Evolutionary conservation across 352 stramenopile species (phyloP), one percentile per base, ranked within the genome.

Genomic region (Phytophthora pinifolia): DNA sequence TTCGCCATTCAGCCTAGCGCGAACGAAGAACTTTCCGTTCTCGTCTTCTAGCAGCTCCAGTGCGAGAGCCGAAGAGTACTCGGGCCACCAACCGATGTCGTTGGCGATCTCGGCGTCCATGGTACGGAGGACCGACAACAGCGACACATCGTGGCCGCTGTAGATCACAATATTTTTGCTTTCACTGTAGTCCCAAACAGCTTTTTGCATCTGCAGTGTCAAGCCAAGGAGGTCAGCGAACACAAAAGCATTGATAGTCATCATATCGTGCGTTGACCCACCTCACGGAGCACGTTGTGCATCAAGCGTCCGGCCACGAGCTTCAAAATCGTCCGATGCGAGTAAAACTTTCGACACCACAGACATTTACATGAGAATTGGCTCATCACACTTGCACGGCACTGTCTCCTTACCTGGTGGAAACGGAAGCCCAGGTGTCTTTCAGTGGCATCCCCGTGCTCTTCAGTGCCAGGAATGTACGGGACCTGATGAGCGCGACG

Each of bases 141-240:
- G 60, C 15, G 82, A 90, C 15, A 92, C 67, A 51, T 94, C 84
- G 54, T 94, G 84, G 29, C 84, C 84, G 44, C 82, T 92, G 71
- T 92, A 94, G 18, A 92, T 62, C 33, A 89, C 55, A 25, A 94
- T 59, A 38, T 69, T 76, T 59, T 86, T 85, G 39, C 48, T 68
- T 45, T 71, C 60, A n/a, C 13, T 32, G 46, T 74, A 51, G 13
- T 65, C 65, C 43, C 29, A 61, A 1, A 76, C 43, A 18, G 56
- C 49, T 20, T 65, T 65, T 62, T 86, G 53, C 66, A 88, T 86
- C 75, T 76, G 38, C 12, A 43, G 17, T 4, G 2, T 8, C 43
- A 36, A 14, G 35, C 18, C 30, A 15, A 29, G 9, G 43, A 52
- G 22, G 9, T 30, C 38, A 46, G 20, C 49, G 37, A 36, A 37